Base-by-base conservation (phyloP, 2,329 filamentous ascomycete genomes). In the Fusarium sp. region DNA sequence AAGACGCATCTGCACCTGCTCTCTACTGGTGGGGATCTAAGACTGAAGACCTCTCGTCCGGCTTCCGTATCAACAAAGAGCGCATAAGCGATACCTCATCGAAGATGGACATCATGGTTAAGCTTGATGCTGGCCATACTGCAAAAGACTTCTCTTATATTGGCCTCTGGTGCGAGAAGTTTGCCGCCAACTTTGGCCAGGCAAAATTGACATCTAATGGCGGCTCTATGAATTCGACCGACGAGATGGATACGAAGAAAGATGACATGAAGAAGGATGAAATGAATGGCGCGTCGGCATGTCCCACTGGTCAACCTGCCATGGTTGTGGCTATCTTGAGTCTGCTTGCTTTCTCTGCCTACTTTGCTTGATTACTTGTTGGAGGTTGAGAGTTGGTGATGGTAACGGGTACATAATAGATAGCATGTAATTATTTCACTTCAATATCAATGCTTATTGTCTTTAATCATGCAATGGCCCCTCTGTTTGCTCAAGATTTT, bases 21-120 rank as follows among this genome's bases (percentile, higher is more conserved):
- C 56, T 59, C 42, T 59, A 59, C 42, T 59, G 56, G 56, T 59
- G 56, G 56, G 56, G 56, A 28, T 59, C 56, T 8, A 38, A 36
- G 17, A 59, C 33, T 5, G 5, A 59, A 12, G 33, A 59, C 1
- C 56, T 59, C 24, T 59, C 56, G 24, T 59, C 56, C 13, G 56
- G 56, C 8, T 59, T 59, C 24, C 56, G 56, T 12, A 59, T 59
- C 33, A 59, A 59, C 24, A 59, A 59, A 26, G 42, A 59, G 12
- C 56, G 42, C 31, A 49, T 59, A 12, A 38, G 42, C 22, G 33
- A 59, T 1, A 59, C 56, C 3, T 59, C 42, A 0, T 51, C 56
- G 9, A 49, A 36, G 33, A 38, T 10, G 33, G 42, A 51, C 3
- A 51, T 59, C n/a, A 51, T 18, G 24, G 42, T 51, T 9, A 24